phyloP scores from a whole-genome alignment of 2,329 filamentous ascomycete species.

The Aspergillus arachidicola region DNA sequence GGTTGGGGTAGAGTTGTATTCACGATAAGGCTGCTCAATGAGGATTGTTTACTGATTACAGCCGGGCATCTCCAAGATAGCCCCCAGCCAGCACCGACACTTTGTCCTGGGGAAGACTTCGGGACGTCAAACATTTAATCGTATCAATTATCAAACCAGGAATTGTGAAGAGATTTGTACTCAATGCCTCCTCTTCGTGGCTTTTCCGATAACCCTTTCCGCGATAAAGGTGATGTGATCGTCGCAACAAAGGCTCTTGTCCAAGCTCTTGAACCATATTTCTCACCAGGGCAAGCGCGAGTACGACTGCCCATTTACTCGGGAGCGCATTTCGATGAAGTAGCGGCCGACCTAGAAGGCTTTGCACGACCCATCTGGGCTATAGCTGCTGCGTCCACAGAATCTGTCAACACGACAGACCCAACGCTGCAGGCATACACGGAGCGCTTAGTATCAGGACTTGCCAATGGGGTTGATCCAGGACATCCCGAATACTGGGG shows the following conservation, averaged over 20 bases:
- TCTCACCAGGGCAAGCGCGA: constrained; percentile 38
- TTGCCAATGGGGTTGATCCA: constrained; percentile 25
- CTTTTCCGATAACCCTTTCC: constrained; percentile 48
- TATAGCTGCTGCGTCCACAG: background rate
- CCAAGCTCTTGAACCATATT: constrained; percentile 25
- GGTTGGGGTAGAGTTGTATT: background rate
- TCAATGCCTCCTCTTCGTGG: constrained; percentile 29
- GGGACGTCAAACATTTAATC: rapidly evolving
- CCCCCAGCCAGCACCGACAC: too few relatives aligned
- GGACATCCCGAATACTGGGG: constrained; percentile 51
- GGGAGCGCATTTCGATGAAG: constrained; percentile 49
- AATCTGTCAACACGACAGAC: background rate
- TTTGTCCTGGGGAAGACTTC: background rate
- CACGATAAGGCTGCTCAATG: background rate
- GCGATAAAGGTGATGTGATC: constrained; percentile 39
- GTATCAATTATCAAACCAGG: background rate
- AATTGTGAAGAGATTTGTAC: rapidly evolving
- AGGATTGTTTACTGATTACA: background rate
- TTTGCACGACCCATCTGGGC: constrained; percentile 40
- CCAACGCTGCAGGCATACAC: constrained; percentile 17
- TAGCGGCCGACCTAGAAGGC: constrained; percentile 50
- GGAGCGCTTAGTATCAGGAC: background rate
- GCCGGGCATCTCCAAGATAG: too few relatives aligned
- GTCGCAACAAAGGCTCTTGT: constrained; percentile 40
- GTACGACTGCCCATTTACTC: constrained; percentile 43